These are phyloP conservation scores for Malus hybrid DNA, from an alignment of 331 rosid genomes.

Conservation along the genomic window DNA sequence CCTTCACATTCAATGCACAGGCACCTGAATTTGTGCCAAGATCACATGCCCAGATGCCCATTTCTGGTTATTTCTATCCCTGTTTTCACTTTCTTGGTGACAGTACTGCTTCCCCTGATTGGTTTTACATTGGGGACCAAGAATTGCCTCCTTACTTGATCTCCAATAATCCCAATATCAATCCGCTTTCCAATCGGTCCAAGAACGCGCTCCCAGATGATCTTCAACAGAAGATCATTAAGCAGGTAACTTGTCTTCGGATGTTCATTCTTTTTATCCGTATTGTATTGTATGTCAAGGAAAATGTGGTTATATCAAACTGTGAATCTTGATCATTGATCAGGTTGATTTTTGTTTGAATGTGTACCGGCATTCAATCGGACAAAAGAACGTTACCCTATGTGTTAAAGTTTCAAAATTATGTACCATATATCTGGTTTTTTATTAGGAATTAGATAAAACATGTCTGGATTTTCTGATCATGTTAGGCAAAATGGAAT, in stretches of 20 bases:
- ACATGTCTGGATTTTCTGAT: not conserved
- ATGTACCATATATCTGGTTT: too few relatives aligned
- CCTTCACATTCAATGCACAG: slow-evolving; percentile 81
- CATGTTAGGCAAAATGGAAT: not conserved
- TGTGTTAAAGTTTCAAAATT: not conserved
- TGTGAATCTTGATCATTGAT: too few relatives aligned
- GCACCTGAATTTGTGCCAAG: slow-evolving; percentile 94
- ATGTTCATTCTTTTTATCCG: not conserved
- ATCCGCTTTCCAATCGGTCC: slow-evolving; percentile 31
- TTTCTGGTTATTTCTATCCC: slow-evolving; percentile 72
- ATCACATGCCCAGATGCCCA: slow-evolving; percentile 58
- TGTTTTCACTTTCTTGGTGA: slow-evolving; percentile 66
- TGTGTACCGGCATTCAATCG: not conserved
- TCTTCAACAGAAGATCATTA: slow-evolving; percentile 71
- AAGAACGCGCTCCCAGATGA: slow-evolving; percentile 51
- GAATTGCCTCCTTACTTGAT: slow-evolving; percentile 49
- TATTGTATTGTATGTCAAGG: not conserved
- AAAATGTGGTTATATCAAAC: too few relatives aligned
- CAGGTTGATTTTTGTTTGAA: not conserved
- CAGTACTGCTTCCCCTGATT: slow-evolving; percentile 51
- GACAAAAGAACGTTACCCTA: not conserved
- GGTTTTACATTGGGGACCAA: slow-evolving; percentile 66
- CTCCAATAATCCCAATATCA: slow-evolving; percentile 10
- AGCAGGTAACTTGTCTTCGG: slow-evolving; percentile 42
- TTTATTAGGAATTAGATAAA: not conserved